Base-by-base conservation (phyloP, 169 alveolate species). In the Plasmodium vinckei region DNA sequence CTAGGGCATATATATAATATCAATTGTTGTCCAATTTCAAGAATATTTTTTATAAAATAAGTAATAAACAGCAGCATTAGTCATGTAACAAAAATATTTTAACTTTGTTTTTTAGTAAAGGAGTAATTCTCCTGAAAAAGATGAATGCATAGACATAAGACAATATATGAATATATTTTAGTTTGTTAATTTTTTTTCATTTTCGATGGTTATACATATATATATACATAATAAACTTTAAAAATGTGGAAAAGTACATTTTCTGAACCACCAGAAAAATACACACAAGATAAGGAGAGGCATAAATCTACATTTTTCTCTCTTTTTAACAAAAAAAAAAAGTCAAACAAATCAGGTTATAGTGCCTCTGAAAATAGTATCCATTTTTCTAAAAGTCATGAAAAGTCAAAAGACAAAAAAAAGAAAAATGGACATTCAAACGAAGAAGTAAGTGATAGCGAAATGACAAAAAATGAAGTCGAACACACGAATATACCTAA, bases 291-390 rank as follows among this genome's bases (percentile, higher is more conserved):
- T 54, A 77, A 57, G 57, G 75, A 39, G 27, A 63, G 75, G 23
- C 65, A 67, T 7, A 77, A 77, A 77, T 61, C 77, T 53, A 69
- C 88, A 9, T 63, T 63, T 46, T 77, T 77, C 27, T 77, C 71
- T 13, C 57, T 77, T 77, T 77, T 77, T 63, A 64, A 77, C 53
- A 77, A 77, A 64, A 61, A 64, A 54, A 77, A 51, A 61, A 42
- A 77, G 47, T 63, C 47, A 51, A 64, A 53, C 21, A 49, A 64
- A 25, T 56, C 77, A 19, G 15, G 23, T 44, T 49, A 64, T 44
- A 63, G 75, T 27, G 70, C 65, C 42, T 33, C 42, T 33, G 42
- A 33, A 33, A 33, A 56, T 63, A 47, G 6, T 19, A 77, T 42
- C 47, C 64, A 12, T 73, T n/a, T 47, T 5, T 60, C 47, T 64